phyloP scores from a whole-genome alignment of 495 filamentous ascomycete species.

The Lasiosphaeria hispida region DNA sequence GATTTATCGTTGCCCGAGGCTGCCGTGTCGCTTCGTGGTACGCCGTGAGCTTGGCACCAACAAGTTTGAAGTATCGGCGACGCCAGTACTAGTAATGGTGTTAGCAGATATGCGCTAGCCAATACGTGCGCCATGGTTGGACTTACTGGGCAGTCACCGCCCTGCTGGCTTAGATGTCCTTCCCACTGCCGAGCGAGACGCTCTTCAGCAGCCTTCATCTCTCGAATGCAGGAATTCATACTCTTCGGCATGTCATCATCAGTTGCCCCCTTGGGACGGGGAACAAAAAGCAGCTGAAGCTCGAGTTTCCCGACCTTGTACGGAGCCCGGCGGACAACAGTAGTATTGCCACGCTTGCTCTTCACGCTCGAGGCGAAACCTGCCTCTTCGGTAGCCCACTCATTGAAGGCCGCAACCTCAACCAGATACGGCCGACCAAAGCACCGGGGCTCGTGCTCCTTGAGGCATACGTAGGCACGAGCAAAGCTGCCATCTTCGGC shows the following conservation, averaged over 20 bases:
- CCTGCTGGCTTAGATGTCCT: slow-evolving; percentile 90
- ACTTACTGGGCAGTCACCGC: slow-evolving; percentile 95
- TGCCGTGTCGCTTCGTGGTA: slow-evolving; percentile 95
- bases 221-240: slow-evolving; percentile 90
- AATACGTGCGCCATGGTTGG: neutral
- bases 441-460: slow-evolving; percentile 81
- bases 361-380: slow-evolving; percentile 70
- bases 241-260: slow-evolving; percentile 99
- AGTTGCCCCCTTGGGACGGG: slow-evolving; percentile 80
- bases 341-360: slow-evolving; percentile 74
- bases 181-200: slow-evolving; percentile 71
- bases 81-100: slow-evolving; percentile 75
- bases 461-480: slow-evolving; percentile 86
- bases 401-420: slow-evolving; percentile 92
- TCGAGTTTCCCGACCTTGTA: slow-evolving; percentile 94
- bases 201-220: slow-evolving; percentile 84
- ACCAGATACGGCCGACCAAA: slow-evolving; percentile 84
- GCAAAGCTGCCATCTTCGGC: slow-evolving; percentile 91
- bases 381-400: slow-evolving; percentile 90
- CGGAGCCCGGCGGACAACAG: slow-evolving; percentile 67
- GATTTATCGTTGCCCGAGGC: slow-evolving; percentile 92
- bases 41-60: slow-evolving; percentile 86
- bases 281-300: slow-evolving; percentile 89
- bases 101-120: slow-evolving; percentile 21
- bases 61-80: slow-evolving; percentile 92